phyloP scores from a whole-genome alignment of 2,329 filamentous ascomycete species.

The Chaetomiaceae sp. region DNA sequence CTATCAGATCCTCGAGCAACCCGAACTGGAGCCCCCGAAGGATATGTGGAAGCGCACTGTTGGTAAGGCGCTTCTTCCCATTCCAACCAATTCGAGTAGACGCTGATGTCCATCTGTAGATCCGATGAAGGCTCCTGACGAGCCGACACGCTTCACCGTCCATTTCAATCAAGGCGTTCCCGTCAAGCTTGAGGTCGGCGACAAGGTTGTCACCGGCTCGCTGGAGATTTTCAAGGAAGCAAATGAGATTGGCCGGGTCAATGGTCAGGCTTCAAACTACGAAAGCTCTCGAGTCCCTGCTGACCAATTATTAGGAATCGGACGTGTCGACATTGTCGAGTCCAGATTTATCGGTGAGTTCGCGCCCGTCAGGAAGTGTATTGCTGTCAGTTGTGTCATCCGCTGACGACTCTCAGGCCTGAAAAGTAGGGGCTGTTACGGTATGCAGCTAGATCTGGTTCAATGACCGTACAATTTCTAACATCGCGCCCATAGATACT shows the following conservation, averaged over 20 bases:
- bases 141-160: constrained; percentile 66
- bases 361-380: no score
- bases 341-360: constrained; percentile 64
- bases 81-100: no score
- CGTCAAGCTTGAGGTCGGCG: constrained; percentile 69
- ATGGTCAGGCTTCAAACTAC: no score
- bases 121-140: constrained; percentile 65
- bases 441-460: no score
- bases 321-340: constrained; percentile 78
- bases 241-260: constrained; percentile 65
- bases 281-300: no score
- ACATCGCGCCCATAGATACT: no score
- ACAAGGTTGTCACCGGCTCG: constrained; percentile 66
- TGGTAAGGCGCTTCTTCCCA: no score
- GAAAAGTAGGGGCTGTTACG: constrained; percentile 75
- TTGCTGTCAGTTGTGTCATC: no score
- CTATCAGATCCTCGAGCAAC: constrained; percentile 66
- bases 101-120: no score
- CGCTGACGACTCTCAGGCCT: no score
- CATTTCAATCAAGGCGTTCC: constrained; percentile 66
- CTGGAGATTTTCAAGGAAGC: constrained; percentile 68
- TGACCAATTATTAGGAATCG: no score
- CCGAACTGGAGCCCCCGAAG: constrained; percentile 59
- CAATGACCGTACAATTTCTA: no score
- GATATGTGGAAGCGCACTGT: constrained; percentile 78